phyloP scores from a whole-genome alignment of 2,329 filamentous ascomycete genomes.

The Cordyceps fumosorosea region DNA sequence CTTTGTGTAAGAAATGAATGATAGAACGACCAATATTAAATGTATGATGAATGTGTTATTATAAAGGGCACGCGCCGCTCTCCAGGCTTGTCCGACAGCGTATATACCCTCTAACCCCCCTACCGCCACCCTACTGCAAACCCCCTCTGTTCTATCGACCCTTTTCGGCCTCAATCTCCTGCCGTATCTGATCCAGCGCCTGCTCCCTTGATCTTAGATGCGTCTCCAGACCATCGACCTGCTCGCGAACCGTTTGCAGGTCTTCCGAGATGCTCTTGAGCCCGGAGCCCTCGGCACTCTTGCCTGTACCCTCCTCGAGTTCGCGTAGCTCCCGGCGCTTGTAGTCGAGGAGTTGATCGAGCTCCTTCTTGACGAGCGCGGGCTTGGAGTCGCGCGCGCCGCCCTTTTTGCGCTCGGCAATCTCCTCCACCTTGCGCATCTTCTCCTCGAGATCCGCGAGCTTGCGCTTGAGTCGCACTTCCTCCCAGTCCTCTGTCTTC shows the following conservation, averaged over 20 bases:
- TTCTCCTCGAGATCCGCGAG: constrained; percentile 83
- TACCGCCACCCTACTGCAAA: constrained; percentile 33
- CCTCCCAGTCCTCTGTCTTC: constrained; percentile 94
- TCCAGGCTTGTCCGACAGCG: background rate
- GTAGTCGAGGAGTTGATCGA: constrained; percentile 91
- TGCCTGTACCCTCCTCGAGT: constrained; percentile 64
- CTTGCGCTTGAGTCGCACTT: constrained; percentile 90
- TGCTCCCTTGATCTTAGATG: constrained; percentile 74
- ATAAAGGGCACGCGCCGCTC: background rate
- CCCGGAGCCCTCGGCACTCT: constrained; percentile 61
- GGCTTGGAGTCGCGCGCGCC: constrained; percentile 72
- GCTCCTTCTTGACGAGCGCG: constrained; percentile 85
- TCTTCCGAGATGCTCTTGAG: constrained; percentile 78
- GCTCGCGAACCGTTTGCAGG: constrained; percentile 82
- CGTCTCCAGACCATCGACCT: constrained; percentile 81
- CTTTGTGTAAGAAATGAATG: background rate
- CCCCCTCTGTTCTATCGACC: constrained; percentile 76
- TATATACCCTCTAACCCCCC: constrained; percentile 12
- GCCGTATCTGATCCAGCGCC: constrained; percentile 66
- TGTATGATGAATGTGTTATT: background rate
- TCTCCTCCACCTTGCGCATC: constrained; percentile 73
- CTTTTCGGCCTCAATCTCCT: constrained; percentile 85
- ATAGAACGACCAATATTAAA: background rate
- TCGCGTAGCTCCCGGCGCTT: constrained; percentile 77
- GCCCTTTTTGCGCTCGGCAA: constrained; percentile 56